A percentile compares a stretch with the other conserved stretches of the same genome.
Evolutionary conservation across 2,329 filamentous ascomycete genomes (phyloP).

Genomic region (Fusarium sp.): DNA sequence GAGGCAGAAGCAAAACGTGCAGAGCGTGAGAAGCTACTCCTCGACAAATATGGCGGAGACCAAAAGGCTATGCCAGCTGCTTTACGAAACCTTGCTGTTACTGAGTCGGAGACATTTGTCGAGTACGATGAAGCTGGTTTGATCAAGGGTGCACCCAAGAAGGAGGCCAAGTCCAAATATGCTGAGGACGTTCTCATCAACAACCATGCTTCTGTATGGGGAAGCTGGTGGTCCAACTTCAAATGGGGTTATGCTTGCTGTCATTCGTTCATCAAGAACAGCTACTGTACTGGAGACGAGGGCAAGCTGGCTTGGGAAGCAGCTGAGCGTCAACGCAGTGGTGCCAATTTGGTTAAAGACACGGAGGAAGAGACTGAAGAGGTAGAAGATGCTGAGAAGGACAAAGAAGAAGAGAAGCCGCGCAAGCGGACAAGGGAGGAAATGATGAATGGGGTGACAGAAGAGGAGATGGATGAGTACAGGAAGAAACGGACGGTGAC

Average conservation of each 20-base stretch:
- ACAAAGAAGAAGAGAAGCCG: slow-evolving; percentile 51
- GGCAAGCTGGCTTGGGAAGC: slow-evolving; percentile 86
- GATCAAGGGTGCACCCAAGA: slow-evolving; percentile 87
- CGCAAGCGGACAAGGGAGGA: slow-evolving; percentile 84
- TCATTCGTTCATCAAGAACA: slow-evolving; percentile 93
- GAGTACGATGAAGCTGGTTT: slow-evolving; percentile 93
- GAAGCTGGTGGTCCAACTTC: slow-evolving; percentile 97
- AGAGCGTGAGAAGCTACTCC: slow-evolving; percentile 76
- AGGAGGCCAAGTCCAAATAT: slow-evolving; percentile 88
- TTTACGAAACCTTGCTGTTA: slow-evolving; percentile 75
- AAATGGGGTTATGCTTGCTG: slow-evolving; percentile 97
- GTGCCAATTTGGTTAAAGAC: slow-evolving; percentile 57
- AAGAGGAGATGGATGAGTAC: slow-evolving; percentile 90
- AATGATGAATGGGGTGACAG: slow-evolving; percentile 81
- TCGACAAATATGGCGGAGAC: slow-evolving; percentile 86
- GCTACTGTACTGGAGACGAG: slow-evolving; percentile 94
- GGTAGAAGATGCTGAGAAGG: slow-evolving; percentile 48
- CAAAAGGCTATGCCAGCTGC: slow-evolving; percentile 68
- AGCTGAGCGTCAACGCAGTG: slow-evolving; percentile 72
- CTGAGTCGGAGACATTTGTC: slow-evolving; percentile 87
- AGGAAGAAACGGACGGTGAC: slow-evolving; percentile 79
- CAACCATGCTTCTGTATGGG: slow-evolving; percentile 94
- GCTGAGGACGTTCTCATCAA: slow-evolving; percentile 87
- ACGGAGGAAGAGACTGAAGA: slow-evolving; percentile 50
- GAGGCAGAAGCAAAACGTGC: slow-evolving; percentile 78